Conservation (phyloP, 2,329 filamentous ascomycete species). For the Didymella segeticola region DNA sequence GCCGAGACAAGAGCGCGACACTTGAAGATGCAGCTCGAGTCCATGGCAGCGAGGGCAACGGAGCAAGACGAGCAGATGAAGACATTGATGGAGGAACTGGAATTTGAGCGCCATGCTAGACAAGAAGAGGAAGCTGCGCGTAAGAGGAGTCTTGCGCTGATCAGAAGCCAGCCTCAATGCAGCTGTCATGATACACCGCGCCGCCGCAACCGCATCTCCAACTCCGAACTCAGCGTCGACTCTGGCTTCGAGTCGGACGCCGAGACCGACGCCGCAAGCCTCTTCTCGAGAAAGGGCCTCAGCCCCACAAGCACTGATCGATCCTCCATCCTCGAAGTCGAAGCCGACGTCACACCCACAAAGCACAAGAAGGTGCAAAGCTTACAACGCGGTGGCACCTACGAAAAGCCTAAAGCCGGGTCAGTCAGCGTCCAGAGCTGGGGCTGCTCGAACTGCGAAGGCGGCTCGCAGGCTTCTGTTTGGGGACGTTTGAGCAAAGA, state of each 20-base stretch:
- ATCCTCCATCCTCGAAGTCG: conserved; percentile 46
- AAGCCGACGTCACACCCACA: conserved; percentile 41
- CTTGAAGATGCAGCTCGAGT: conserved; percentile 67
- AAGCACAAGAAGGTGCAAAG: conserved; percentile 43
- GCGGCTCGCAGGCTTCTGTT: conserved; percentile 52
- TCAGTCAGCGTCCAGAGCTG: conserved; percentile 37
- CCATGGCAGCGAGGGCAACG: conserved; percentile 62
- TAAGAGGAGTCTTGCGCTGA: conserved; percentile 40
- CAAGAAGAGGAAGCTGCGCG: conserved; percentile 46
- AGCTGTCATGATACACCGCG: conserved; percentile 26
- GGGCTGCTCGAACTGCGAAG: conserved; percentile 47
- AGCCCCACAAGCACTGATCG: conserved; percentile 43
- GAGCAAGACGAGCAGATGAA: conserved; percentile 64
- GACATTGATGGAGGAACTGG: conserved; percentile 43
- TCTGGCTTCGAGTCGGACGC: conserved; percentile 67
- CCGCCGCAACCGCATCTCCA: conserved; percentile 44
- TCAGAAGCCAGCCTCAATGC: conserved; percentile 32
- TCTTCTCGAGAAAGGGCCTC: conserved; percentile 49
- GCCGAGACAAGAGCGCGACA: conserved; percentile 63
- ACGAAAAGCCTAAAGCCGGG: conserved; percentile 53
- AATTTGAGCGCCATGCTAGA: conserved; percentile 41
- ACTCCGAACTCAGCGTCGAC: conserved; percentile 54
- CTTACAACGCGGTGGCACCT: conserved; percentile 35
- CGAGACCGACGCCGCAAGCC: conserved; percentile 57
- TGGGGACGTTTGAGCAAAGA: conserved; percentile 60